Base-by-base conservation (phyloP, 257 asterid species). In the Nemophila menziesii region DNA sequence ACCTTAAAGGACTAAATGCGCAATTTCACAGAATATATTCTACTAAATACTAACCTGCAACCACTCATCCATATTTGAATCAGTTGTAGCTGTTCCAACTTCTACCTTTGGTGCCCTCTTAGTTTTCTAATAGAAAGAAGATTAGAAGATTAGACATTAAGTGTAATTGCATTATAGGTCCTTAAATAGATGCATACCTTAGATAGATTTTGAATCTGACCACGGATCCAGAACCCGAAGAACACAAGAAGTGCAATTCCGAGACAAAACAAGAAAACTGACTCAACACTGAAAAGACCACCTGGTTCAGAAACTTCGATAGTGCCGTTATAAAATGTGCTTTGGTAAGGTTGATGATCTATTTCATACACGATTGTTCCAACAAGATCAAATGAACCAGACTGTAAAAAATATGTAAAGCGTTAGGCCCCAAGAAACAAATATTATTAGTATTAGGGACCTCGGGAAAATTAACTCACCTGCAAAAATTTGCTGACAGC, bases 401-500 rank as follows among this genome's bases (percentile, higher is more conserved):
- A 44, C 99, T 90, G 86, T 46, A 72, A n/a, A 29, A 55, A 23
- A 18, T 16, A 43, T 27, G 9, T 22, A 47, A 33, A 10, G 20
- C 12, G 5, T 7, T 2, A 29, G 8, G 7, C 36, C 2, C 12
- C 12, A 29, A 29, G 12, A 29, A 7, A 7, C 12, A 7, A 29
- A 24, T 7, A 13, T 29, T 7, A 29, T 29, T 10, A 29, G n/a
- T n/a, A 7, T 29, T 29, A 29, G 12, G 8, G 36, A 29, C 36
- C 12, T 29, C 36, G 7, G 5, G 37, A n/a, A 8, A 39, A 46
- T 44, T 22, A 46, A 45, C 54, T 63, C 65, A 85, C 99, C 89
- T 90, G 99, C 58, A 90, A 72, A 71, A 90, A 90, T 80, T 90
- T 90, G 94, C 93, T 90, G 46, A 90, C 78, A 24, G 70, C 86